Conservation (phyloP, 768 basidiomycete genomes). For the Xerocomus spinulosus region DNA sequence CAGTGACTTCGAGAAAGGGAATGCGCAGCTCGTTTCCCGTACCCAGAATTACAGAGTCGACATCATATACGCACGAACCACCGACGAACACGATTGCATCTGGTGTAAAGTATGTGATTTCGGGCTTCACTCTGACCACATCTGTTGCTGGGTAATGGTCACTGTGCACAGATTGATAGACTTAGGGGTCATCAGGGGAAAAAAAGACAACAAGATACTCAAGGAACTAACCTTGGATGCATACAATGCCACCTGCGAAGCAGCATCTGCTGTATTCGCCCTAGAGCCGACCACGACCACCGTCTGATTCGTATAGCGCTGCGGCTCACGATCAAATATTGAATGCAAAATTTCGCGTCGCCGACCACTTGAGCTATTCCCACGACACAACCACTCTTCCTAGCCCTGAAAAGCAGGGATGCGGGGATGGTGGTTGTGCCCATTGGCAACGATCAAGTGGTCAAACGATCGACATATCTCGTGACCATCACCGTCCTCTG, state of each 20-base stretch:
- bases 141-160: slow-evolving; percentile 12
- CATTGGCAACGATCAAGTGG: slow-evolving; percentile 52
- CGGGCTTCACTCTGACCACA: slow-evolving; percentile 35
- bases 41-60: slow-evolving; percentile 47
- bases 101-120: slow-evolving; percentile 45
- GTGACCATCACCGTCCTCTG: slow-evolving; percentile 21
- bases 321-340: slow-evolving; percentile 48
- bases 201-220: background rate
- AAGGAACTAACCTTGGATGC: slow-evolving; percentile 41
- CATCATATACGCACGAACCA: slow-evolving; percentile 35
- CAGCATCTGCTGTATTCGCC: slow-evolving; percentile 44
- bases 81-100: slow-evolving; percentile 45
- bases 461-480: slow-evolving; percentile 35
- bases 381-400: slow-evolving; percentile 47
- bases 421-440: slow-evolving; percentile 51
- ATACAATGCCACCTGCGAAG: slow-evolving; percentile 36
- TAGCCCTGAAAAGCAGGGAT: slow-evolving; percentile 44
- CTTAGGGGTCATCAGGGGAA: slow-evolving; percentile 8
- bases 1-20: slow-evolving; percentile 42
- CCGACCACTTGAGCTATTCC: slow-evolving; percentile 10
- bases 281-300: slow-evolving; percentile 51
- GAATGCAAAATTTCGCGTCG: slow-evolving; percentile 46
- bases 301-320: slow-evolving; percentile 37
- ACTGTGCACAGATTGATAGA: slow-evolving; percentile 37
- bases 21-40: slow-evolving; percentile 53